Conservation (phyloP, 441 rosid species). For the Rhodomyrtus psidioides region DNA sequence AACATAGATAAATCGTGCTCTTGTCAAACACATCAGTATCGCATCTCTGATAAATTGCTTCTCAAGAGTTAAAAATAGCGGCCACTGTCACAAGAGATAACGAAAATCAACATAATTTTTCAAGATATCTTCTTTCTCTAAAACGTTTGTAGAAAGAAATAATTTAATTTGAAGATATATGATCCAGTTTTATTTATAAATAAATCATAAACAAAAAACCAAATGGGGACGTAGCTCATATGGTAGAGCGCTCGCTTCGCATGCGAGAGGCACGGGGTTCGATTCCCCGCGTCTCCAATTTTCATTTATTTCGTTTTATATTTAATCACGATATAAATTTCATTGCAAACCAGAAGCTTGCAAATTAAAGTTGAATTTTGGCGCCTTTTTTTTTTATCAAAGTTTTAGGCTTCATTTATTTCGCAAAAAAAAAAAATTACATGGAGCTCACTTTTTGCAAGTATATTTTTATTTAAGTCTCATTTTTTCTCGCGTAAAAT, state of each 20-base stretch:
- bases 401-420: too few relatives aligned
- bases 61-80: too few relatives aligned
- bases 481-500: too few relatives aligned
- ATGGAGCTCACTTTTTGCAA: too few relatives aligned
- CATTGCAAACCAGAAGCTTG: background rate
- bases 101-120: background rate
- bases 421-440: too few relatives aligned
- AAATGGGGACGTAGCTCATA: conserved; percentile 52
- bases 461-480: too few relatives aligned
- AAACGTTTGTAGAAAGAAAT: background rate
- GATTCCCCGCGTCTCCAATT: conserved; percentile 48
- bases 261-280: conserved; percentile 96
- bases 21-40: background rate
- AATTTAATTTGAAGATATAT: background rate
- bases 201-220: too few relatives aligned
- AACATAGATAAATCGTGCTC: background rate
- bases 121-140: background rate
- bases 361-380: too few relatives aligned
- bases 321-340: background rate
- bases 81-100: background rate
- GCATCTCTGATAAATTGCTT: background rate
- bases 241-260: conserved; percentile 96
- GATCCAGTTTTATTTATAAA: too few relatives aligned
- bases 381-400: too few relatives aligned
- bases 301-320: background rate